These are phyloP conservation scores for Protomyces arabidopsidicola DNA, from an alignment of 1,139 yeast genomes.

Conservation along the genomic window DNA sequence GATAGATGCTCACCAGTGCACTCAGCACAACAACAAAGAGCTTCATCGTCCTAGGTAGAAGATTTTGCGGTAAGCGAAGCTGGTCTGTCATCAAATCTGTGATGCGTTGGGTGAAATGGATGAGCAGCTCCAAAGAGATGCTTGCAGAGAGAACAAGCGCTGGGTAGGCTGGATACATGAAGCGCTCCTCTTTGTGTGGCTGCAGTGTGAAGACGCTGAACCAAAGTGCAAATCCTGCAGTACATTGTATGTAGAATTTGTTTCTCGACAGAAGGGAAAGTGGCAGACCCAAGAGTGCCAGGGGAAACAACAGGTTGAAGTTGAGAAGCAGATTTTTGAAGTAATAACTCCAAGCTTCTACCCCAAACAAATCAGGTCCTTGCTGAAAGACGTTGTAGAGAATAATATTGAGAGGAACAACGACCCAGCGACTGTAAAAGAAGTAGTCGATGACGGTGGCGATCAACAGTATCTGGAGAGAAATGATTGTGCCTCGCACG, in stretches of 20 bases:
- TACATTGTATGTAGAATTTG: constrained; percentile 30
- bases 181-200: constrained; percentile 92
- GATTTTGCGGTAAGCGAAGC: background rate
- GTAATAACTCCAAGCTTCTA: constrained; percentile 78
- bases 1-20: constrained; percentile 34
- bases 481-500: constrained; percentile 14
- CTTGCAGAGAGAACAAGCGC: constrained; percentile 63
- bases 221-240: constrained; percentile 60
- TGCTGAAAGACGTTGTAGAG: constrained; percentile 71
- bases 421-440: constrained; percentile 58
- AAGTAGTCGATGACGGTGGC: constrained; percentile 55
- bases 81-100: background rate
- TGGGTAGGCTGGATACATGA: constrained; percentile 79
- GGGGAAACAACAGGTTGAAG: constrained; percentile 55
- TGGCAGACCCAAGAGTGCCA: constrained; percentile 47
- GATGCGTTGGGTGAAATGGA: background rate
- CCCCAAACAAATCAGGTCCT: constrained; percentile 90
- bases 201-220: constrained; percentile 59
- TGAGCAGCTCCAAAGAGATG: constrained; percentile 40
- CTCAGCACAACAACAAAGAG: constrained; percentile 4
- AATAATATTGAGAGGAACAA: constrained; percentile 80
- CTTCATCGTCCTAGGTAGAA: background rate
- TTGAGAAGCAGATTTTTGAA: constrained; percentile 63
- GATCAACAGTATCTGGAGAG: constrained; percentile 32
- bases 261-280: constrained; percentile 1